Evolutionary conservation across 345 rosid genomes (phyloP), one percentile per base, ranked within the genome.

Genomic region (Eucalyptus viminalis): DNA sequence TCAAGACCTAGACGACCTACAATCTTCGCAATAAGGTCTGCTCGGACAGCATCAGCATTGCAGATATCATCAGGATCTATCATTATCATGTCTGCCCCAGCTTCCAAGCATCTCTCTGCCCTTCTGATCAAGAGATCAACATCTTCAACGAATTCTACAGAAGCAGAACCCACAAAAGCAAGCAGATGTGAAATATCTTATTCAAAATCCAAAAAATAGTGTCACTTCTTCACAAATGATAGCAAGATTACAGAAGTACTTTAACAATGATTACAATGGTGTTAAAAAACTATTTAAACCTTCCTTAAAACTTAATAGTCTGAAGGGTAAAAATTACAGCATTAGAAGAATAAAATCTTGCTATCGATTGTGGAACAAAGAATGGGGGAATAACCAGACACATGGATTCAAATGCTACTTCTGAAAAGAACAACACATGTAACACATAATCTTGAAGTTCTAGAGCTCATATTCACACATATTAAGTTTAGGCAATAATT

Each of bases 31-130:
- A 96, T 92, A 91, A 97, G 91, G 89, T 97, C 99, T 83, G 95
- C 93, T 88, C 99, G 93, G 14, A 97, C 88, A 76, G 96, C 91
- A 53, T 94, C 97, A 19, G 94, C 92, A 25, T 92, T 91, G 92
- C 99, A 95, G 90, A 96, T 91, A 92, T 95, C 99, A 91, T 97
- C 99, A 31, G 97, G 97, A 85, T 97, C 99, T 22, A 97, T 95
- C 99, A 97, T 96, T 86, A 97, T 97, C 92, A 94, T 96, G 91
- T 97, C 99, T 86, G 98, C 99, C 51, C 99, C 98, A 50, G 98
- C 99, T 91, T 95, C 97, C 86, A 97, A 93, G 93, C 99, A 97
- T 91, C 99, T 95, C 92, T 97, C 99, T 24, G 99, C 99, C 93
- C 93, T 97, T 92, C 97, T 93, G 85, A 97, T 94, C 93, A 97